These are phyloP conservation scores for Wickerhamomyces rabaulensis DNA, from an alignment of 805 yeast genomes.

Conservation along the genomic window DNA sequence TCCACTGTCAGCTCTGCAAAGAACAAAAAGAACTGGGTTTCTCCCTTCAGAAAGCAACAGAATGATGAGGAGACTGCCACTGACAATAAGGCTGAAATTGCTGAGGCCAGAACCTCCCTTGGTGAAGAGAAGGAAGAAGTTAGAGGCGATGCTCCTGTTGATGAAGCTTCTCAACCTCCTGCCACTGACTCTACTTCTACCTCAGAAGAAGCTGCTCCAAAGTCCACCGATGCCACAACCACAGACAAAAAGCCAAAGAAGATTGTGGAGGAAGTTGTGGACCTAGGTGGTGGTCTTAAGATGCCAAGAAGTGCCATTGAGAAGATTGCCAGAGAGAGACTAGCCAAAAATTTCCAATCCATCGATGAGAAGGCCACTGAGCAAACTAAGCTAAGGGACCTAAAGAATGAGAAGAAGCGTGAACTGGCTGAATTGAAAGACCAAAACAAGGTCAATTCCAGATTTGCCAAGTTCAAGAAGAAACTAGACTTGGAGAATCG, in stretches of 20 bases:
- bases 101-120: neutral
- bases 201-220: neutral
- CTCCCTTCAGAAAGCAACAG: constrained; percentile 22
- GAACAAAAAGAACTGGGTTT: constrained; percentile 24
- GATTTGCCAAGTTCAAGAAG: constrained; percentile 22
- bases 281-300: constrained; percentile 25
- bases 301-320: constrained; percentile 22
- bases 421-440: constrained; percentile 23
- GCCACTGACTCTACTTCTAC: neutral
- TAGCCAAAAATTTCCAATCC: constrained; percentile 14
- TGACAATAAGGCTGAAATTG: neutral
- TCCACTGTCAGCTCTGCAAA: constrained; percentile 16
- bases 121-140: neutral
- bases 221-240: neutral
- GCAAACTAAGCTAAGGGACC: constrained; percentile 19
- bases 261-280: constrained; percentile 19
- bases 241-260: constrained; percentile 7
- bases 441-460: constrained; percentile 20
- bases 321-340: constrained; percentile 21
- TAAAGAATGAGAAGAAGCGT: constrained; percentile 21
- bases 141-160: neutral
- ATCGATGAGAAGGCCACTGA: constrained; percentile 22
- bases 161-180: neutral
- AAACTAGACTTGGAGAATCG: constrained; percentile 21
- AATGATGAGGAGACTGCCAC: constrained; percentile 1